Evolutionary conservation across 257 asterid genomes (phyloP).

Genomic region (Leonotis leonurus): DNA sequence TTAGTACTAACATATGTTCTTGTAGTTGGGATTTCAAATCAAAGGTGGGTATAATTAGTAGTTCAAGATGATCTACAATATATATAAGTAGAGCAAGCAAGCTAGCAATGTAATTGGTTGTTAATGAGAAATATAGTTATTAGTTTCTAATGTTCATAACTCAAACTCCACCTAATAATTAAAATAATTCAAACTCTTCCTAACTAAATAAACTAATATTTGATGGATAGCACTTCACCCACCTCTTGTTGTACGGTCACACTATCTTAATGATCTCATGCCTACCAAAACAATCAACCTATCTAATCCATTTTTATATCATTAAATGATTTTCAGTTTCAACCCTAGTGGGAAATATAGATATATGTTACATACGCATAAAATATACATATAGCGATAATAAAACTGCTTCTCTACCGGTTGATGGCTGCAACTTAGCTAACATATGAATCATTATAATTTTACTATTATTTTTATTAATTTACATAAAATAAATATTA

Average conservation of each 20-base stretch:
- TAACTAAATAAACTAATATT: conserved; percentile 35
- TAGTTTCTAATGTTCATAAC: neutral
- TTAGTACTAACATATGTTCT: too few relatives aligned
- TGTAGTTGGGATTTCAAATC: too few relatives aligned
- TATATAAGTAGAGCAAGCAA: neutral
- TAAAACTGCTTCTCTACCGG: too few relatives aligned
- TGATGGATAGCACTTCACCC: conserved; percentile 51
- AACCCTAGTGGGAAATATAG: neutral
- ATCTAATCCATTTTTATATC: too few relatives aligned
- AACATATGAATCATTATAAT: too few relatives aligned
- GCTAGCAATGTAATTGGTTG: neutral
- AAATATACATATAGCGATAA: too few relatives aligned
- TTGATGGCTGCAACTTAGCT: too few relatives aligned
- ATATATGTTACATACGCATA: neutral
- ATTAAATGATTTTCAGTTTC: neutral
- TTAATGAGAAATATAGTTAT: conserved; percentile 9
- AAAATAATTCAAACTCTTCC: too few relatives aligned
- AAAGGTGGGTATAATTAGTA: neutral
- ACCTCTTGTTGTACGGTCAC: conserved; percentile 56
- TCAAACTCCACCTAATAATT: conserved; percentile 18
- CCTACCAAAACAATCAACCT: conserved; percentile 36
- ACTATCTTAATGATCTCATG: conserved; percentile 32
- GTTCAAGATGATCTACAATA: neutral
- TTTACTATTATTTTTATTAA: too few relatives aligned
- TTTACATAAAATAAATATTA: too few relatives aligned